Evolutionary conservation across 2,329 filamentous ascomycete genomes (phyloP), one percentile per base, ranked within the genome.

Genomic region (Aspergillus brunneoviolaceus): DNA sequence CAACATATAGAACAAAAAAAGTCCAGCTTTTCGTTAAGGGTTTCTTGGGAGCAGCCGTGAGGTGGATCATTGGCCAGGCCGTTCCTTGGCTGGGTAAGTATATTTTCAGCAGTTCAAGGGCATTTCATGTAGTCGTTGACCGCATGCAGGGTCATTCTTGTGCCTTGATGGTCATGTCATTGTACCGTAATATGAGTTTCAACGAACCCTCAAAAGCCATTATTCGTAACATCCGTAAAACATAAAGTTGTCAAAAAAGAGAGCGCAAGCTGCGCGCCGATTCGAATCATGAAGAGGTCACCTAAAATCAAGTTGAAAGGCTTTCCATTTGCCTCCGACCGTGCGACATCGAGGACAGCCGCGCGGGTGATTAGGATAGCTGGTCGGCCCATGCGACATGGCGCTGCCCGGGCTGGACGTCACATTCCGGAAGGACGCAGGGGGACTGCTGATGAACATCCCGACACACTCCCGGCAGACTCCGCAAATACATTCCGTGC

Each of bases 401-500:
- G 65, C 68, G 19, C 69, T 73, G 25, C 68, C 68, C 2, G 70
- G 71, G 49, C 72, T 74, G 50, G 70, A 73, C 0, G 70, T 72
- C 50, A 72, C 69, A 53, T 73, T 78, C 19, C 74, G 64, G 57
- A 77, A 76, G 1, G 74, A 72, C 16, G 73, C 68, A 0, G 77
- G 72, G 21, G 78, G 76, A 60, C 77, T 77, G 63, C 73, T 71
- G 55, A 79, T 75, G 65, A 80, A 79, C 72, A 77, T 72, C 57
- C 72, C 70, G 60, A 97, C 92, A 70, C 94, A 98, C 60, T 92
- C 87, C 64, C 89, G 87, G 76, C 95, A 98, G 53, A 98, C 84
- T 16, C 93, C 94, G 73, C 92, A 96, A 64, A 98, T 96, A 75
- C 95, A 98, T 76, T 97, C 93, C 1, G 93, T 96, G 75, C 94